These are phyloP conservation scores for Clarkia xantiana DNA, from an alignment of 345 rosid species.

Conservation along the genomic window DNA sequence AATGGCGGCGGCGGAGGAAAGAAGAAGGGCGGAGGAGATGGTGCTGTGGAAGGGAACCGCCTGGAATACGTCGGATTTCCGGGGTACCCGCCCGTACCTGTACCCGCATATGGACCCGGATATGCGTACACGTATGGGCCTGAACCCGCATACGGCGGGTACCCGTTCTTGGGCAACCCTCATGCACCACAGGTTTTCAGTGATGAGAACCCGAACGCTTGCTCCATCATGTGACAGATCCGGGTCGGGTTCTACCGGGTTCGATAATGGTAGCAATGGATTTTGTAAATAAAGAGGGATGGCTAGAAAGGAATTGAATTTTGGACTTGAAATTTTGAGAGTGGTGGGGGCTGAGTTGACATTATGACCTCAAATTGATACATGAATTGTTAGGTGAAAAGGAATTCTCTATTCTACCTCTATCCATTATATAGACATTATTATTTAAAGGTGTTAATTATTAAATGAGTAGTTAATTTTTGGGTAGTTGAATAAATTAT, in stretches of 20 bases:
- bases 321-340: too few species aligned
- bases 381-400: too few species aligned
- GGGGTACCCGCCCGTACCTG: background rate
- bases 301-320: too few species aligned
- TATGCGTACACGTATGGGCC: background rate
- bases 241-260: background rate
- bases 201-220: constrained; percentile 26
- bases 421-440: too few species aligned
- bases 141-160: constrained; percentile 4
- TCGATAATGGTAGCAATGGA: too few species aligned
- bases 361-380: too few species aligned
- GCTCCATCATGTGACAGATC: constrained; percentile 11
- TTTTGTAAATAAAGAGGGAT: too few species aligned
- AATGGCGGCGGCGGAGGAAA: constrained; percentile 12
- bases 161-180: background rate
- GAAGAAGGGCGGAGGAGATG: constrained; percentile 12
- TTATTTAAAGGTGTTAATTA: too few species aligned
- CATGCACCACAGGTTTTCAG: constrained; percentile 15
- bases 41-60: background rate
- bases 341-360: too few species aligned
- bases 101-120: background rate
- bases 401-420: too few species aligned
- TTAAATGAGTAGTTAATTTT: too few species aligned
- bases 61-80: constrained; percentile 2
- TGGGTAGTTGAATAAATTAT: background rate